These are phyloP conservation scores for Cercospora janseana DNA, from an alignment of 2,329 filamentous ascomycete species.

Conservation along the genomic window DNA sequence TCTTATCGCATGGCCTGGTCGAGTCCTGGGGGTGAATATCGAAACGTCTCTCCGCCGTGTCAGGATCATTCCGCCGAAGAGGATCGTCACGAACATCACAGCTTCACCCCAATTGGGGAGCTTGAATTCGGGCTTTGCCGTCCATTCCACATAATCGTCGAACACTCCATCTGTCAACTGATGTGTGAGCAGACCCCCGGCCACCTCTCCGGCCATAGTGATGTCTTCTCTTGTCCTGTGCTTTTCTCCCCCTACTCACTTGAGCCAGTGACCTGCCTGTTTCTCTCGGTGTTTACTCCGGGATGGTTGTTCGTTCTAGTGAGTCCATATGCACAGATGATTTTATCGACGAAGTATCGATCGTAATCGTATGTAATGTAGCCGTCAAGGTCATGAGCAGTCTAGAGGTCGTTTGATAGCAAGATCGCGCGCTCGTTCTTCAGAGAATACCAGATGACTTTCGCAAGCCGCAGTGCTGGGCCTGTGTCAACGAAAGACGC, in stretches of 20 bases:
- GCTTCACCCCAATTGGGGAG: slow-evolving; percentile 25
- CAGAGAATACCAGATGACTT: too few species aligned
- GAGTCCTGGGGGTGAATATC: slow-evolving; percentile 42
- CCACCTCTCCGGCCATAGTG: slow-evolving; percentile 14
- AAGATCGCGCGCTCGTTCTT: too few species aligned
- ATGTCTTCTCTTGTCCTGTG: neutral
- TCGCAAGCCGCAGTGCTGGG: too few species aligned
- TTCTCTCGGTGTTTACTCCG: neutral
- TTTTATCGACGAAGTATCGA: too few species aligned
- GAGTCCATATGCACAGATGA: too few species aligned
- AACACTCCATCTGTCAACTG: slow-evolving; percentile 13
- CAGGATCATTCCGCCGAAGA: slow-evolving; percentile 50
- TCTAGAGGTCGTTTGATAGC: too few species aligned
- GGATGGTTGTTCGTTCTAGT: too few species aligned
- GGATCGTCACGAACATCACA: slow-evolving; percentile 50
- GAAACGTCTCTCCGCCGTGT: slow-evolving; percentile 48
- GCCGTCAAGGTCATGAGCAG: too few species aligned
- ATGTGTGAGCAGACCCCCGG: slow-evolving; percentile 1
- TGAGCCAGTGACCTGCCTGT: neutral
- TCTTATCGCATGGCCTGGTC: slow-evolving; percentile 22
- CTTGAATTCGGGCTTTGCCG: slow-evolving; percentile 23
- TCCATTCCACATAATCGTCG: slow-evolving; percentile 20
- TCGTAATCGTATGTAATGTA: too few species aligned
- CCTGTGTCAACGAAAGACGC: too few species aligned
- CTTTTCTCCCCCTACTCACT: neutral